Conservation (phyloP, 2,329 filamentous ascomycete genomes). For the Thielaviopsis musarum region DNA sequence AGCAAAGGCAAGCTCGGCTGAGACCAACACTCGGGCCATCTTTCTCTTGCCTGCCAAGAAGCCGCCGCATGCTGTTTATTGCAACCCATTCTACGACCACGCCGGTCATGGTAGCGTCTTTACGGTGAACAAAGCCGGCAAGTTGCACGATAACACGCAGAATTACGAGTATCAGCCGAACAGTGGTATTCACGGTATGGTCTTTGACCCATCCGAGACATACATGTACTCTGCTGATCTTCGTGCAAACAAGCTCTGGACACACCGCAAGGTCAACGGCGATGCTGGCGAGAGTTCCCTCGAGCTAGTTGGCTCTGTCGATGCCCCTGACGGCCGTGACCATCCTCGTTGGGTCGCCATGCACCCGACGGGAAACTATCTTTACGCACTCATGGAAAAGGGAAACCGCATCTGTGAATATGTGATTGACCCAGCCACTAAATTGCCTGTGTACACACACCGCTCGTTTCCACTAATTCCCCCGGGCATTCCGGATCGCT, state of each 20-base stretch:
- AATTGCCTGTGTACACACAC: constrained; percentile 63
- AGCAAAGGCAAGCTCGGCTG: constrained; percentile 50
- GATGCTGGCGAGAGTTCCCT: constrained; percentile 36
- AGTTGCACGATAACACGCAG: constrained; percentile 48
- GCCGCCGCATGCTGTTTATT: constrained; percentile 68
- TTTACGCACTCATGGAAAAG: constrained; percentile 82
- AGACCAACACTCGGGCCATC: constrained; percentile 75
- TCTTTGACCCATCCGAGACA: constrained; percentile 55
- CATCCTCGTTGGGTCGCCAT: constrained; percentile 83
- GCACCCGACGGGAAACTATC: constrained; percentile 57
- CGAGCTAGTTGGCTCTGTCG: constrained; percentile 52
- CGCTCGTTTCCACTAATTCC: constrained; percentile 65
- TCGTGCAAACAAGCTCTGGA: constrained; percentile 67
- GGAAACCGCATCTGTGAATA: constrained; percentile 74
- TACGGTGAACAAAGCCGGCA: constrained; percentile 38
- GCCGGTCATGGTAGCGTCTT: constrained; percentile 72
- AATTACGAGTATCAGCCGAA: constrained; percentile 55
- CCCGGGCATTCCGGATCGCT: constrained; percentile 40
- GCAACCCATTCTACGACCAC: constrained; percentile 78
- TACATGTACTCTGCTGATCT: constrained; percentile 70
- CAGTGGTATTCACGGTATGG: constrained; percentile 67
- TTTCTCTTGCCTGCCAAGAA: constrained; percentile 68
- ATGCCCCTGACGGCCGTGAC: constrained; percentile 53
- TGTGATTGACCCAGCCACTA: constrained; percentile 55
- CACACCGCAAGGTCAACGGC: constrained; percentile 45